These are phyloP conservation scores for Xylariaceae sp. DNA, from an alignment of 2,329 filamentous ascomycete genomes.

Conservation along the genomic window DNA sequence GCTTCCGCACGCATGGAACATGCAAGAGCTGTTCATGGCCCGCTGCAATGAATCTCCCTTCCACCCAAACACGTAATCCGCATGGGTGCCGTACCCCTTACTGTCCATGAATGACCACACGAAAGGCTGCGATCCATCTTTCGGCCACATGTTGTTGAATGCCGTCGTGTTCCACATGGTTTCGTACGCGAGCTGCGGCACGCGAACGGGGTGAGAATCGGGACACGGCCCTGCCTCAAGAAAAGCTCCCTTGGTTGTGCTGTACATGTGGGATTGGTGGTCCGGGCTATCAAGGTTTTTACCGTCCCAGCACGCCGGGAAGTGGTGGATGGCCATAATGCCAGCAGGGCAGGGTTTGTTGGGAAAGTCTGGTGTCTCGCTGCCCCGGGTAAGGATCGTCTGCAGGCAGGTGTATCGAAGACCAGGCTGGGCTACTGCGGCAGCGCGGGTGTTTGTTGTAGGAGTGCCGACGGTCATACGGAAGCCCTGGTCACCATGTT, in stretches of 20 bases:
- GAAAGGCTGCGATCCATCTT: slow-evolving; percentile 43
- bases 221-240: slow-evolving; percentile 44
- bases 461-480: slow-evolving; percentile 50
- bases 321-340: slow-evolving; percentile 51
- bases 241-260: slow-evolving; percentile 32
- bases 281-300: slow-evolving; percentile 52
- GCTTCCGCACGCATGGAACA: slow-evolving; percentile 38
- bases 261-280: slow-evolving; percentile 41
- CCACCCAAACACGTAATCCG: slow-evolving; percentile 49
- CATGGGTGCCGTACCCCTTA: slow-evolving; percentile 45
- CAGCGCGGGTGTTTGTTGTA: slow-evolving; percentile 36
- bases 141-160: slow-evolving; percentile 46
- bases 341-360: slow-evolving; percentile 46
- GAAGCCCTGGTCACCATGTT: slow-evolving; percentile 44
- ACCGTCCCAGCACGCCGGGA: slow-evolving; percentile 53
- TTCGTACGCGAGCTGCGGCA: slow-evolving; percentile 53
- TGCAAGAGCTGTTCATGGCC: slow-evolving; percentile 40
- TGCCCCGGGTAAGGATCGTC: slow-evolving; percentile 46
- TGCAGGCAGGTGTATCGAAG: slow-evolving; percentile 47
- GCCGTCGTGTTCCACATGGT: slow-evolving; percentile 51
- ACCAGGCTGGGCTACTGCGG: slow-evolving; percentile 38
- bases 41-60: slow-evolving; percentile 41
- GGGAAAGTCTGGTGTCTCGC: slow-evolving; percentile 49
- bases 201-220: slow-evolving; percentile 46
- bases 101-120: slow-evolving; percentile 38